Evolutionary conservation across 352 stramenopile species (phyloP), one percentile per base, ranked within the genome.

Genomic region (Peronosclerospora sorghi): DNA sequence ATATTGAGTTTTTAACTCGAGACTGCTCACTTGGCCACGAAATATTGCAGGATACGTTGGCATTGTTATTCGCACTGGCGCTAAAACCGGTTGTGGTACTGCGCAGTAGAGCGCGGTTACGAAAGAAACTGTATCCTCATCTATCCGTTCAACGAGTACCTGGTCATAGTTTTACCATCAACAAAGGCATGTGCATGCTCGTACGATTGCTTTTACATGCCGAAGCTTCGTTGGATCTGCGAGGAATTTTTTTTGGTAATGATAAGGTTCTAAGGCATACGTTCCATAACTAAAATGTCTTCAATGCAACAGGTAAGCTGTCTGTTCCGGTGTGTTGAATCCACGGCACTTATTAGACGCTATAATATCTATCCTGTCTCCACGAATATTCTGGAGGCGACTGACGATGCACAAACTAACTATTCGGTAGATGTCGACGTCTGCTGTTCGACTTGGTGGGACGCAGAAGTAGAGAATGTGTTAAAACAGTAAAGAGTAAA

Each of bases 331-430:
- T 62, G 51, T 21, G 28, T 58, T 18, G 46, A 50, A 40, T 61
- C 39, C n/a, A 59, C 51, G 19, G 46, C 51, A n/a, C 21, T 49
- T 41, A 77, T 40, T 15, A 86, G 37, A 5, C 66, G 48, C 13
- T 88, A 88, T 23, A 91, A 34, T 51, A n/a, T 86, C 73, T 2
- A 72, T 9, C 29, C 77, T 87, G 32, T 91, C 78, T 9, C 66
- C 59, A 5, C 75, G 72, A 26, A 91, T 44, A 26, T 57, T 75
- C 75, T 26, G 21, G 6, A 26, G 21, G 6, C 21, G 21, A 3
- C 4, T 6, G 21, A 6, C 6, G 21, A 26, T 26, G 6, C 21
- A 26, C 6, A 7, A 26, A 26, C 6, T 6, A 26, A 26, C 6
- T 26, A 6, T 26, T 26, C 21, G 21, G 21, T 26, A 26, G 21